Conservation (phyloP, 1,284 basidiomycete species). For the Schizophyllum amplum region DNA sequence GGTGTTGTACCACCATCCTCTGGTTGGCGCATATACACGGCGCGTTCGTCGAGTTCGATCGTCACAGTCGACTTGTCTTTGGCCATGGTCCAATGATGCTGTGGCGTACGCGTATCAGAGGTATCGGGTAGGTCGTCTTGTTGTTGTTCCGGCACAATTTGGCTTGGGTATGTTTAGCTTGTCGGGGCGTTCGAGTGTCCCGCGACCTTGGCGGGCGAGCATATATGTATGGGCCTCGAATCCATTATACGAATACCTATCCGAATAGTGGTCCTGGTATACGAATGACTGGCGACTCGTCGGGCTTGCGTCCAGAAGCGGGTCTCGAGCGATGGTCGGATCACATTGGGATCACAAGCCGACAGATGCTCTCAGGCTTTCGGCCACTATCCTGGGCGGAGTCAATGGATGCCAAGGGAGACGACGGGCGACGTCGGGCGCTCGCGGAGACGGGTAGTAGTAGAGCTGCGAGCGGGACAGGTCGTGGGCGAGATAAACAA, state of each 20-base stretch:
- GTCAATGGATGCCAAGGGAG: not conserved
- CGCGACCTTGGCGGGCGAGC: not conserved
- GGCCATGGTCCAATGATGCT: not conserved
- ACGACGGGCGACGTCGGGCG: not conserved
- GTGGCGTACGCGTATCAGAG: not conserved
- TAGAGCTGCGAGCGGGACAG: not conserved
- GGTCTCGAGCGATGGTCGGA: not conserved
- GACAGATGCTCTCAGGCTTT: not conserved
- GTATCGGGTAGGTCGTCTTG: not conserved
- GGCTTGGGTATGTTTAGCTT: not conserved
- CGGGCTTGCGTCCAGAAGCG: not conserved
- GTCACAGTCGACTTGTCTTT: not conserved
- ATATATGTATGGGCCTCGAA: not conserved
- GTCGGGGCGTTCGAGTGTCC: not conserved
- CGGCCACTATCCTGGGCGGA: not conserved
- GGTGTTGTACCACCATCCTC: not conserved
- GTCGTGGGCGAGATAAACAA: not conserved
- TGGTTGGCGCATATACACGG: not conserved
- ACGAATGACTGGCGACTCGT: not conserved
- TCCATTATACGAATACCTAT: not conserved
- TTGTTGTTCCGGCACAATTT: not conserved
- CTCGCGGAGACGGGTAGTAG: too few relatives aligned
- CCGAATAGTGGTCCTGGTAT: not conserved
- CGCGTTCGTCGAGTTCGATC: not conserved
- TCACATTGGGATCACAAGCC: not conserved